Conservation (phyloP, 306 rosid genomes). For the Clitoria ternatea region DNA sequence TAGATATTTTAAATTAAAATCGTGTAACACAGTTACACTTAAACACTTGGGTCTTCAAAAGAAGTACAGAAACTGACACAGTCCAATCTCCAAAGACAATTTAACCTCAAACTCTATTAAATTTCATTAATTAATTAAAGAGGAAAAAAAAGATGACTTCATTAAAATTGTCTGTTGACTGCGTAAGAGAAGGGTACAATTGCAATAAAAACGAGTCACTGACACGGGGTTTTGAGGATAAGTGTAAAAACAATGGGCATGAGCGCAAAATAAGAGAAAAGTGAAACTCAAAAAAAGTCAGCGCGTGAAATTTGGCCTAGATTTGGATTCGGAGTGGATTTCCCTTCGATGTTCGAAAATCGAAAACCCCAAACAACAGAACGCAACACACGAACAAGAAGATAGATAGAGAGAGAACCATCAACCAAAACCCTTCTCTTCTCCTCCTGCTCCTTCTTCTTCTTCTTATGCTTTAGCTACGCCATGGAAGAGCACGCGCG, state of each 20-base stretch:
- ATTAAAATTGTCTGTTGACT: background rate
- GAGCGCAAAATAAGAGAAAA: background rate
- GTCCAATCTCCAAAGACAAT: background rate
- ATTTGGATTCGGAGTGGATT: constrained; percentile 33
- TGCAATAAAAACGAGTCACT: background rate
- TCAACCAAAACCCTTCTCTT: constrained; percentile 23
- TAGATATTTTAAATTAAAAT: no score
- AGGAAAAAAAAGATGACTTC: background rate
- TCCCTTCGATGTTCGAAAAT: constrained; percentile 45
- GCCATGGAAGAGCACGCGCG: constrained; percentile 35
- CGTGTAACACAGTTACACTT: no score
- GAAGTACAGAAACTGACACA: no score
- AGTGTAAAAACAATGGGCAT: background rate
- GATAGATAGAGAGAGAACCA: constrained; percentile 11
- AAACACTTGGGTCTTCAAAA: no score
- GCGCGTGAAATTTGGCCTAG: constrained; percentile 32
- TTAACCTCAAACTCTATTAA: background rate
- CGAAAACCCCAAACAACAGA: background rate
- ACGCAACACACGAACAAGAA: background rate
- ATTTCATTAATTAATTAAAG: background rate
- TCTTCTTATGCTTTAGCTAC: background rate
- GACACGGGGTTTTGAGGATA: background rate
- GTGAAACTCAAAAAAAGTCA: background rate
- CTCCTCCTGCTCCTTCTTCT: constrained; percentile 1
- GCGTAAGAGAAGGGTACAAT: background rate